Percentiles rank a stretch among this genome's conserved stretches.
Conservation (phyloP, 805 yeast species). For the Candida parachauliodes region DNA sequence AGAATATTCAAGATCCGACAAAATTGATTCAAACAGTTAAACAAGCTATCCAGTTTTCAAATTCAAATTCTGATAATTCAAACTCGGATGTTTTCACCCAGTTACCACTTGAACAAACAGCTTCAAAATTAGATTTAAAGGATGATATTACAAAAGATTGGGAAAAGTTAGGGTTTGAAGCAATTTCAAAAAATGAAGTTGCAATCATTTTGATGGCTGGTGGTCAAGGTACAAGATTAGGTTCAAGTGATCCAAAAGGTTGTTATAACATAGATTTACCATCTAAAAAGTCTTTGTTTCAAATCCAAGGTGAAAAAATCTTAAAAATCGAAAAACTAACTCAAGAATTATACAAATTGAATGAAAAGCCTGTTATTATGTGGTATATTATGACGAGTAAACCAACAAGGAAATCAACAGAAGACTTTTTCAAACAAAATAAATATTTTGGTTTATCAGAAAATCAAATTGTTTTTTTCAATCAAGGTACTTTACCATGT, state of each 20-base stretch:
- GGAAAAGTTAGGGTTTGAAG: slow-evolving; percentile 56
- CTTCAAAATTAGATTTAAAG: slow-evolving; percentile 47
- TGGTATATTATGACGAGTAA: slow-evolving; percentile 96
- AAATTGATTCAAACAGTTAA: slow-evolving; percentile 39
- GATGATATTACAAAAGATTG: slow-evolving; percentile 32
- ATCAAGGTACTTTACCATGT: slow-evolving; percentile 96
- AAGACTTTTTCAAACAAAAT: slow-evolving; percentile 59
- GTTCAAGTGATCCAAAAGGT: slow-evolving; percentile 89
- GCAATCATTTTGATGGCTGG: slow-evolving; percentile 95
- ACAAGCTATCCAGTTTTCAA: slow-evolving; percentile 43
- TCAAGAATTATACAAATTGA: slow-evolving; percentile 14
- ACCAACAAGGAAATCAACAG: slow-evolving; percentile 78
- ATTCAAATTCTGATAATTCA: slow-evolving; percentile 13
- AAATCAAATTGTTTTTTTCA: slow-evolving; percentile 70
- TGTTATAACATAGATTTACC: slow-evolving; percentile 87
- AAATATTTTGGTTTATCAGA: slow-evolving; percentile 66
- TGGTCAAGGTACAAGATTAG: slow-evolving; percentile 96
- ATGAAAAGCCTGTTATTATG: slow-evolving; percentile 15
- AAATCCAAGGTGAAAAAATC: slow-evolving; percentile 88
- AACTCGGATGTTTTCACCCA: slow-evolving; percentile 34
- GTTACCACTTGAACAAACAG: slow-evolving; percentile 45
- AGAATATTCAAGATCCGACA: slow-evolving; percentile 39
- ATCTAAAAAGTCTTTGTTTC: slow-evolving; percentile 79
- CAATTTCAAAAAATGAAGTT: slow-evolving; percentile 69
- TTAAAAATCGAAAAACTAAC: slow-evolving; percentile 59